Evolutionary conservation across 176 grass and related monocot genomes (phyloP), one percentile per base, ranked within the genome.

Genomic region (Chloris gayana): DNA sequence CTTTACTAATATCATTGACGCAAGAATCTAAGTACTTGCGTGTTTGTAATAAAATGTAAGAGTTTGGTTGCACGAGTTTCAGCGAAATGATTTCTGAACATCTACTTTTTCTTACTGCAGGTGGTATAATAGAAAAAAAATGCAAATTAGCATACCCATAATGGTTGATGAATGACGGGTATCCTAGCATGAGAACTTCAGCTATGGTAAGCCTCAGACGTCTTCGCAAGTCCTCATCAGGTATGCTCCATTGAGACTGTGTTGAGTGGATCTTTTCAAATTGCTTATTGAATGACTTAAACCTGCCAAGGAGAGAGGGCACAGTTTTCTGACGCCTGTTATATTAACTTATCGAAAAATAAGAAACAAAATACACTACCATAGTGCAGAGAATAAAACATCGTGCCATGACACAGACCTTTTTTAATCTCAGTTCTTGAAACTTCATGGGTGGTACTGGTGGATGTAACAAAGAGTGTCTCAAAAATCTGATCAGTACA

Each of bases 221-320:
- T 84, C 91, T 68, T 79, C n/a, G 78, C 21, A 94, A 86, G 71
- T 94, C 91, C 19, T 71, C 83, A 77, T 94, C 88, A 24, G 88
- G 88, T 79, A 94, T 76, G 19, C 57, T 73, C 91, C 91, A 94
- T 58, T 91, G 84, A 72, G 87, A 94, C 76, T 94, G 91, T 25
- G 75, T 86, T 51, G 69, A 37, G 50, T 87, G 85, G 41, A 94
- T 69, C 46, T 94, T 88, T 85, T 94, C 91, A 65, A 94, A 94
- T 56, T 91, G 85, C 65, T 77, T 80, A 56, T 94, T 94, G 83
- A 94, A 94, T 31, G 88, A 83, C 82, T 88, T 91, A 65, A 94
- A 94, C 74, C 91, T 78, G 61, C 27, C 59, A 77, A 77, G 2
- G 39, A 19, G 58, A 62, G 26, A 29, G 29, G 39, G 21, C 64